Conservation (phyloP, 345 rosid species). For the Melastoma malabathricum region DNA sequence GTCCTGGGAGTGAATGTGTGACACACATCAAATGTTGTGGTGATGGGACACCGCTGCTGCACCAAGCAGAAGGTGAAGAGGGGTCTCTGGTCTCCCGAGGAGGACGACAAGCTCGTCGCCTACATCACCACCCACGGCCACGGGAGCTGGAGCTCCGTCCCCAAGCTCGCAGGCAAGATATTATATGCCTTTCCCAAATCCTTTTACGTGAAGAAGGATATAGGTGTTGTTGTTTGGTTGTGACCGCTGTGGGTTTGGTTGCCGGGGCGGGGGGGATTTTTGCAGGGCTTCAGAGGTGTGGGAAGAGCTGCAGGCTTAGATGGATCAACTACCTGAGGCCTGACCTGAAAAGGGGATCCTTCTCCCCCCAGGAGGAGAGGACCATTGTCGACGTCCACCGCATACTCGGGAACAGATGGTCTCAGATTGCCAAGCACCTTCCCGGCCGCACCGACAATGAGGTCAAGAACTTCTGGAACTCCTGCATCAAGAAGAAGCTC, state of each 20-base stretch:
- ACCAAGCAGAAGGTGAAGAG: slow-evolving; percentile 54
- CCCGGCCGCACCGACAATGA: slow-evolving; percentile 64
- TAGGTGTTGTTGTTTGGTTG: no score
- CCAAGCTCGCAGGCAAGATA: slow-evolving; percentile 33
- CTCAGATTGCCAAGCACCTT: slow-evolving; percentile 54
- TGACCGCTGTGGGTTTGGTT: no score
- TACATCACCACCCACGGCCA: slow-evolving; percentile 34
- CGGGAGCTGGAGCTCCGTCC: slow-evolving; percentile 53
- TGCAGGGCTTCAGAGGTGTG: slow-evolving; percentile 50
- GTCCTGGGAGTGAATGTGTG: background rate
- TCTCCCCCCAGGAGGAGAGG: slow-evolving; percentile 37
- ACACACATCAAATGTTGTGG: background rate
- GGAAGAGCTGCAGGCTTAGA: slow-evolving; percentile 55
- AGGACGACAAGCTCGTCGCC: slow-evolving; percentile 42
- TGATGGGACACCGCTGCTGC: slow-evolving; percentile 52
- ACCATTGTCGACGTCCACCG: slow-evolving; percentile 39
- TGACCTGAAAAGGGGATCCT: slow-evolving; percentile 44
- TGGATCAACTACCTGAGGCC: slow-evolving; percentile 60
- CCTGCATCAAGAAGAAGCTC: slow-evolving; percentile 54
- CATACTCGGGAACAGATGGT: slow-evolving; percentile 49
- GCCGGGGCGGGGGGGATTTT: background rate
- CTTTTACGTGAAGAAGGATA: no score
- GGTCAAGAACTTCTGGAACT: slow-evolving; percentile 56
- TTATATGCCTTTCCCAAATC: background rate
- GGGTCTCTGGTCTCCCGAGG: slow-evolving; percentile 61